phyloP scores from a whole-genome alignment of 2,329 filamentous ascomycete species.

The Ceratocystis papillata region DNA sequence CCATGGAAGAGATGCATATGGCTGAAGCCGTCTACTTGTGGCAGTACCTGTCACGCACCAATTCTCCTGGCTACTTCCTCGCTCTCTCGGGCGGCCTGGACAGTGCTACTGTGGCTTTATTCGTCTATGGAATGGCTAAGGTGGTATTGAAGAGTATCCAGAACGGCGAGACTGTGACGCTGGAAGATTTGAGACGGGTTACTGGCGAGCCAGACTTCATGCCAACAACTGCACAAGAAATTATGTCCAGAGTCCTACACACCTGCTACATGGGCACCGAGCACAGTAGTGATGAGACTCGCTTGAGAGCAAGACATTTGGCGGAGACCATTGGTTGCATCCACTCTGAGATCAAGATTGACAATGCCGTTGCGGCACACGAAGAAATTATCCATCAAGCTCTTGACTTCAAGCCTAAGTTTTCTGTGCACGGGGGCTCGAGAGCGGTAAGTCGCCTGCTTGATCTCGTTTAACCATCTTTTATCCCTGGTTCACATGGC shows the following conservation, averaged over 20 bases:
- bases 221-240: slow-evolving; percentile 46
- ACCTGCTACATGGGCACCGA: slow-evolving; percentile 50
- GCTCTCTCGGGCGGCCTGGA: slow-evolving; percentile 36
- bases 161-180: slow-evolving; percentile 28
- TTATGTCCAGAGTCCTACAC: slow-evolving; percentile 36
- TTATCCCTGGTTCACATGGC: too few species aligned
- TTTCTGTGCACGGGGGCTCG: slow-evolving; percentile 49
- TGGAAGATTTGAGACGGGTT: slow-evolving; percentile 28
- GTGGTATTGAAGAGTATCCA: slow-evolving; percentile 45
- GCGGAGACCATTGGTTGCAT: slow-evolving; percentile 54
- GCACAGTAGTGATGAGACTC: slow-evolving; percentile 48
- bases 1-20: slow-evolving; percentile 31
- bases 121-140: slow-evolving; percentile 42
- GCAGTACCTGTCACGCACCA: slow-evolving; percentile 45
- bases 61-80: slow-evolving; percentile 42
- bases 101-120: slow-evolving; percentile 28
- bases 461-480: too few species aligned
- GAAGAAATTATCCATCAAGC: slow-evolving; percentile 29
- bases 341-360: slow-evolving; percentile 65
- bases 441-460: slow-evolving; percentile 28
- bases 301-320: slow-evolving; percentile 51
- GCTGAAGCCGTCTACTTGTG: slow-evolving; percentile 36
- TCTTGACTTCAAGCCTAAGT: slow-evolving; percentile 30
- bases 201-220: slow-evolving; percentile 33
- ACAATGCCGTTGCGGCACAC: slow-evolving; percentile 51